Evolutionary conservation across 192 early-diverging fungal species (phyloP), one percentile per base, ranked within the genome.

Genomic region (Gamsiella multidivaricata): DNA sequence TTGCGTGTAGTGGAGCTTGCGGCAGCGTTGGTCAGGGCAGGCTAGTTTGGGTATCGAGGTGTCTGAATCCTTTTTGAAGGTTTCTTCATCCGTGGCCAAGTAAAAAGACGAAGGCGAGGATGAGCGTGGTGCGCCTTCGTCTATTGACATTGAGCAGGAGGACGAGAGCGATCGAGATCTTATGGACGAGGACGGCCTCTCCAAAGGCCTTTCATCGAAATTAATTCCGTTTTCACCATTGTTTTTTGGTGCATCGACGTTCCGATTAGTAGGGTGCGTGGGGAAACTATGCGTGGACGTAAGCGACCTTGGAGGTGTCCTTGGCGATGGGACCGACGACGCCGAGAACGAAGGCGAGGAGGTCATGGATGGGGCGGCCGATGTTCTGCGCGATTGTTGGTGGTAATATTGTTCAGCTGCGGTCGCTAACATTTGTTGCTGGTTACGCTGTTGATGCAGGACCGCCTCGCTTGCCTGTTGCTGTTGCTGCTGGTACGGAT

Each of bases 301-400:
- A 39, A 12, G 37, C 18, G 1, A 54, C 47, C 18, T 50, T 22
- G 18, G 67, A 29, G 14, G 29, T 49, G 3, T 34, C 42, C 26
- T 70, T 61, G n/a, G 68, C 0, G 69, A 54, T 1, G 62, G 34
- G 39, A 64, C 32, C 7, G 64, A 66, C 22, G 64, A 42, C 5
- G 34, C 61, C 3, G 61, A 33, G 2, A 34, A 63, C 15, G 45
- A 52, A 25, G 41, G 5, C 25, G 43, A 31, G 23, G 9, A 18
- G 11, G 0, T 26, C 20, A 45, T 15, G 28, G 42, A 22, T 20
- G 33, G 20, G 23, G 29, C 29, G 9, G 45, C n/a, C 15, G 45
- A 39, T 5, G 37, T 39, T 39, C 37, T 39, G 5, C 37, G 5
- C 37, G 37, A 36, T 36, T 20, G 32, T 33, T 5, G 14, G 37